phyloP scores from a whole-genome alignment of 768 basidiomycete species.

The Tricholoma flavovirens region DNA sequence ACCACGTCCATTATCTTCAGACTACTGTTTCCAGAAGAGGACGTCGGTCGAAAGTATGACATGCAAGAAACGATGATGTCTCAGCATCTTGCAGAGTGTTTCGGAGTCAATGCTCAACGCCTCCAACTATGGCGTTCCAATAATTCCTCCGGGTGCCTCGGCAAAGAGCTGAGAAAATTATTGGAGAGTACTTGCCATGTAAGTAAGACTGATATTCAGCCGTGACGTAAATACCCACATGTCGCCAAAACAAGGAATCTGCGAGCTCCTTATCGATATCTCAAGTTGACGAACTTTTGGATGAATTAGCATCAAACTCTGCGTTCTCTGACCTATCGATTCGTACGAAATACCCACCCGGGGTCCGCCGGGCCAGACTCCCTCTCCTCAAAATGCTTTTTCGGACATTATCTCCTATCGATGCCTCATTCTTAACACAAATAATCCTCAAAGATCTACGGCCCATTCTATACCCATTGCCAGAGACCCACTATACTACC shows the following conservation, averaged over 20 bases:
- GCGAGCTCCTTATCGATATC: conserved; percentile 34
- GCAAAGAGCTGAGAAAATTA: conserved; percentile 51
- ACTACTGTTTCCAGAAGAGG: conserved; percentile 83
- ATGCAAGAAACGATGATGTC: conserved; percentile 64
- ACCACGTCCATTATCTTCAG: conserved; percentile 61
- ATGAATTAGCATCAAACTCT: conserved; percentile 68
- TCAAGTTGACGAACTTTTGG: conserved; percentile 62
- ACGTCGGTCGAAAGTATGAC: conserved; percentile 61
- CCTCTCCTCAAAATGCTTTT: conserved; percentile 53
- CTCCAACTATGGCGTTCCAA: conserved; percentile 36
- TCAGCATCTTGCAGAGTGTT: conserved; percentile 42
- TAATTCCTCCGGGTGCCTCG: conserved; percentile 60
- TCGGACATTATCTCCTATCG: conserved; percentile 50
- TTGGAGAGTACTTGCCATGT: conserved; percentile 32
- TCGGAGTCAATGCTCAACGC: conserved; percentile 29
- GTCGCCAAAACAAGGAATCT: conserved; percentile 24
- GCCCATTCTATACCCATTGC: conserved; percentile 70
- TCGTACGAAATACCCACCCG: conserved; percentile 24
- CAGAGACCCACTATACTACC: conserved; percentile 40
- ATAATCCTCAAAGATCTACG: conserved; percentile 85
- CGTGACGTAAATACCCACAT: neutral
- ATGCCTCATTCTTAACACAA: conserved; percentile 71
- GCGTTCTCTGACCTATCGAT: conserved; percentile 51
- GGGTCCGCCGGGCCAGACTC: conserved; percentile 24
- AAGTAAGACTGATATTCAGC: conserved; percentile 24